Evolutionary conservation across 179 eudicot genomes (phyloP), one percentile per base, ranked within the genome.

Genomic region (Drosera spatulata): DNA sequence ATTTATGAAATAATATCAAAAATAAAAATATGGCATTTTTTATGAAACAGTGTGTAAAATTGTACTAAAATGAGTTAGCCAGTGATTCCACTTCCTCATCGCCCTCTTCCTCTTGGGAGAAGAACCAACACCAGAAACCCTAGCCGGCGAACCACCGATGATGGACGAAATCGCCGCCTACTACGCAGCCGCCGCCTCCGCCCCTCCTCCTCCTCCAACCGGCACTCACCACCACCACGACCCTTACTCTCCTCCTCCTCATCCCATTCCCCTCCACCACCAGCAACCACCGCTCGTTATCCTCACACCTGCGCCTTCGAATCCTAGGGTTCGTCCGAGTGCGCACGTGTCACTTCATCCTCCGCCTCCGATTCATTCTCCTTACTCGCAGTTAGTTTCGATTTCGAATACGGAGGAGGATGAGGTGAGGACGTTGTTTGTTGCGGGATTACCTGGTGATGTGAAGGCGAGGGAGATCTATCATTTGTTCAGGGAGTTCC

Each of bases 371-470:
- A 66, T 46, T 12, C 47, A 55, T 65, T 68, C 33, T 55, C 67
- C 33, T 51, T 65, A 55, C 61, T 46, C 50, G 56, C 66, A 14
- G 44, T 73, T 11, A 13, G 69, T 42, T 41, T 68, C 64, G 5
- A 72, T 63, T 6, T 73, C 74, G 3, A 69, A 54, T 0, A 70
- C 66, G 63, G 59, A 61, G 62, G 78, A 63, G 54, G 84, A 79
- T 60, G 77, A 81, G 58, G 79, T 93, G 54, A 95, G 95, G 8
- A 93, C 96, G 1, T 83, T 91, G 9, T 91, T 91, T 66, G 70
- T 91, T 39, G 96, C 98, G 12, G 96, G 95, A 0, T 83, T 91
- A 7, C 98, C 98, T 2, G 79, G 75, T 12, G 86, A 91, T 58
- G 89, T 86, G 40, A 82, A 80, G 64, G 62, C 81, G 42, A 89